phyloP scores from a whole-genome alignment of 2,329 filamentous ascomycete species.

The Keithomyces neogunnii region DNA sequence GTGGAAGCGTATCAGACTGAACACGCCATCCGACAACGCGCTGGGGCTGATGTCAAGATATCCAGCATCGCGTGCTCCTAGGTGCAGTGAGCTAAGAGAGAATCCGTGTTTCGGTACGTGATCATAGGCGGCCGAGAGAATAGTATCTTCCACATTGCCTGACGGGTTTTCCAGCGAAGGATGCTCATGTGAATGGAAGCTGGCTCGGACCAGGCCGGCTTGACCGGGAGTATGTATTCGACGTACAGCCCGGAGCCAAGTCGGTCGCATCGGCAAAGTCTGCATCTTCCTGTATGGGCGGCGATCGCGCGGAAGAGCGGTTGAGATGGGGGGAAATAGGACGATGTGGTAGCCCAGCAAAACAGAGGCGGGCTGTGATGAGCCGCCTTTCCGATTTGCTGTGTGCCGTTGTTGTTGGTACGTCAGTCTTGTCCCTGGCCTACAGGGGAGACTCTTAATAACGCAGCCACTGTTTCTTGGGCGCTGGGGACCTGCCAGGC shows the following conservation, averaged over 20 bases:
- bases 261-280: neutral
- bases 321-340: neutral
- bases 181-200: constrained; percentile 71
- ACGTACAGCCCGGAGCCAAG: neutral
- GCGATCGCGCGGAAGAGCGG: neutral
- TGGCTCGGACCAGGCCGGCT: constrained; percentile 4
- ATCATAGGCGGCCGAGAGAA: constrained; percentile 71
- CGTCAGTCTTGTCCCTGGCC: too few species aligned
- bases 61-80: constrained; percentile 75
- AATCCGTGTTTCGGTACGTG: constrained; percentile 82
- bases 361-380: too few species aligned
- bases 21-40: constrained; percentile 69
- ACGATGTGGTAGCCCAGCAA: neutral
- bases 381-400: too few species aligned
- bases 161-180: constrained; percentile 50
- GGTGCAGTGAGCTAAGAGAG: constrained; percentile 60
- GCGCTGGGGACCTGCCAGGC: too few species aligned
- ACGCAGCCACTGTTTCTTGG: too few species aligned
- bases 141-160: constrained; percentile 59
- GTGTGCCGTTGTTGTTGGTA: too few species aligned
- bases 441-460: too few species aligned
- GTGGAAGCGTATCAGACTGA: constrained; percentile 75
- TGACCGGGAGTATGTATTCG: neutral
- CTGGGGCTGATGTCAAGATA: constrained; percentile 82
- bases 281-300: neutral